Conservation (phyloP, 2,329 filamentous ascomycete genomes). For the Alternaria metachromatica region DNA sequence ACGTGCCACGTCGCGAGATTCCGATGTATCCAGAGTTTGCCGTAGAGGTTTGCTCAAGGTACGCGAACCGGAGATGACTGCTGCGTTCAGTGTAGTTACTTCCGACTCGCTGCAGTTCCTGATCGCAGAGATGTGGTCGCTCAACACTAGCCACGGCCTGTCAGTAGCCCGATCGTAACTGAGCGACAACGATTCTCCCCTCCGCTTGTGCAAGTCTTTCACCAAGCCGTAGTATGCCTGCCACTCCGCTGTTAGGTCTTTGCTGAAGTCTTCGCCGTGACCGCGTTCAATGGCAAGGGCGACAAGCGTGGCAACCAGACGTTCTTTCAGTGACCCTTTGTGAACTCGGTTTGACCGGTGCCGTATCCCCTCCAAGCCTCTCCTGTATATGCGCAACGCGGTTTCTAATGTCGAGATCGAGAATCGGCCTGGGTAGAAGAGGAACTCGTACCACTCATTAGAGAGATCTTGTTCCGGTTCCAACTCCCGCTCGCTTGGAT, state of each 20-base stretch:
- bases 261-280: constrained; percentile 77
- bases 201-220: constrained; percentile 82
- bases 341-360: constrained; percentile 11
- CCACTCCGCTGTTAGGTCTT: constrained; percentile 83
- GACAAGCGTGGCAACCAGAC: constrained; percentile 75
- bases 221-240: constrained; percentile 86
- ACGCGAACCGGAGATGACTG: constrained; percentile 45
- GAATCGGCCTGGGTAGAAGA: constrained; percentile 85
- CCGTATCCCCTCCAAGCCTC: constrained; percentile 56
- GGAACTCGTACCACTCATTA: constrained; percentile 84
- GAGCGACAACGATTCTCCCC: constrained; percentile 81
- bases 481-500: constrained; percentile 45
- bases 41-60: constrained; percentile 28
- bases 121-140: constrained; percentile 80
- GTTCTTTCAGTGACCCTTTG: constrained; percentile 70
- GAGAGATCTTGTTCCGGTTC: constrained; percentile 41
- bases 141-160: constrained; percentile 82
- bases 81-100: constrained; percentile 71
- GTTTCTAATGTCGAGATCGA: constrained; percentile 81
- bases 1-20: constrained; percentile 61
- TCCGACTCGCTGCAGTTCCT: constrained; percentile 82
- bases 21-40: constrained; percentile 40
- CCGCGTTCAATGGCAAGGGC: constrained; percentile 69
- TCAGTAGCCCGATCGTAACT: constrained; percentile 73
- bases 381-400: constrained; percentile 80